Conservation (phyloP, 805 yeast genomes). For the Suhomyces sp. region DNA sequence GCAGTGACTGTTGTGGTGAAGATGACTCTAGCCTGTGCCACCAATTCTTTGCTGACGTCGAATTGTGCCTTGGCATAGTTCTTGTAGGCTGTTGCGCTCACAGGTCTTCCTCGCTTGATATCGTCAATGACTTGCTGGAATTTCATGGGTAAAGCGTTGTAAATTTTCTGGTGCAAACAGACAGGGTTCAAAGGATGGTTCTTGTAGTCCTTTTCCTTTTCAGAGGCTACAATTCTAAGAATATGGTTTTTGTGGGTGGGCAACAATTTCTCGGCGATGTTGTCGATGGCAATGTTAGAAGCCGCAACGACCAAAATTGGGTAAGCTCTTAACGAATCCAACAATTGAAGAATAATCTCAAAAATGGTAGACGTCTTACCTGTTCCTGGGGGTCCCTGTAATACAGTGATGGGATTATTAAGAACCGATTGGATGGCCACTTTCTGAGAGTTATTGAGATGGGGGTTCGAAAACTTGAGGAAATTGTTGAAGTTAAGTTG, state of each 20-base stretch:
- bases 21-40: conserved; percentile 65
- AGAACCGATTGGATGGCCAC: conserved; percentile 52
- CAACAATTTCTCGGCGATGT: conserved; percentile 67
- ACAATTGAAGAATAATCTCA: conserved; percentile 49
- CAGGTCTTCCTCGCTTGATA: conserved; percentile 29
- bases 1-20: conserved; percentile 73
- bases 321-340: conserved; percentile 51
- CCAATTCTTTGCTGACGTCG: conserved; percentile 45
- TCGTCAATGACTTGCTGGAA: conserved; percentile 43
- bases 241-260: conserved; percentile 48
- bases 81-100: conserved; percentile 43
- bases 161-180: conserved; percentile 62
- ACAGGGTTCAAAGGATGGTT: conserved; percentile 57
- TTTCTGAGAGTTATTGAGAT: conserved; percentile 58
- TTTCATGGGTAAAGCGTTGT: conserved; percentile 45
- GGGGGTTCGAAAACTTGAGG: conserved; percentile 46
- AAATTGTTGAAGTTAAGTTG: conserved; percentile 57
- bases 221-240: conserved; percentile 55
- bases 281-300: conserved; percentile 72
- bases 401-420: conserved; percentile 47
- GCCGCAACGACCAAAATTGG: conserved; percentile 75
- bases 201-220: conserved; percentile 60
- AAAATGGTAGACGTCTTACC: conserved; percentile 45
- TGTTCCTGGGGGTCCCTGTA: conserved; percentile 45
- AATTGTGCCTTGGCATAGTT: conserved; percentile 46